phyloP scores from a whole-genome alignment of 179 eudicot genomes.

The Beta lomatogona region DNA sequence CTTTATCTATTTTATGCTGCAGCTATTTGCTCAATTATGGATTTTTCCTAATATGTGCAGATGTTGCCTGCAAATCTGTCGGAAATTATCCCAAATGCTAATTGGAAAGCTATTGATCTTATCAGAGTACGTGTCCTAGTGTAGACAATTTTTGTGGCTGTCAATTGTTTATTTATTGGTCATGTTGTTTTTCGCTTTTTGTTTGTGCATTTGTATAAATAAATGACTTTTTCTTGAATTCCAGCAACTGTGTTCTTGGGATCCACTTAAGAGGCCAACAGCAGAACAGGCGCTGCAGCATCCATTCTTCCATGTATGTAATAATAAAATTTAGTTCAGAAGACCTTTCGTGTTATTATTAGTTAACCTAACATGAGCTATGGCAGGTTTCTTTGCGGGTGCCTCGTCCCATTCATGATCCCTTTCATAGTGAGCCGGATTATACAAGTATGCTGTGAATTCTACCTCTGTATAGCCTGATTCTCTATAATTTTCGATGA shows the following conservation, averaged over 20 bases:
- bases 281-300: slow-evolving; percentile 86
- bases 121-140: slow-evolving; percentile 55
- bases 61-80: slow-evolving; percentile 68
- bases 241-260: slow-evolving; percentile 93
- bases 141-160: neutral
- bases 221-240: slow-evolving; percentile 7
- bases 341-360: neutral
- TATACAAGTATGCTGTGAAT: slow-evolving; percentile 42
- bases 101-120: slow-evolving; percentile 84
- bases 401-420: slow-evolving; percentile 66
- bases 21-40: neutral
- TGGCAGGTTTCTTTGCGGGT: slow-evolving; percentile 55
- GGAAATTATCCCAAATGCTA: slow-evolving; percentile 74
- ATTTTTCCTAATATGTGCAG: slow-evolving; percentile 35
- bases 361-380: slow-evolving; percentile 32
- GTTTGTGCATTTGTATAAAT: neutral
- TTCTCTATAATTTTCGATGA: neutral
- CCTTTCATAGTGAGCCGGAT: slow-evolving; percentile 50
- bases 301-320: slow-evolving; percentile 80
- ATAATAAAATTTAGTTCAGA: neutral
- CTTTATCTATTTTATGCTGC: slow-evolving; percentile 2
- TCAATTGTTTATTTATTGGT: neutral
- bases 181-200: neutral
- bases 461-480: neutral
- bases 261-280: slow-evolving; percentile 87